Base-by-base conservation (phyloP, 768 basidiomycete species). In the Leucocoprinus sp. region DNA sequence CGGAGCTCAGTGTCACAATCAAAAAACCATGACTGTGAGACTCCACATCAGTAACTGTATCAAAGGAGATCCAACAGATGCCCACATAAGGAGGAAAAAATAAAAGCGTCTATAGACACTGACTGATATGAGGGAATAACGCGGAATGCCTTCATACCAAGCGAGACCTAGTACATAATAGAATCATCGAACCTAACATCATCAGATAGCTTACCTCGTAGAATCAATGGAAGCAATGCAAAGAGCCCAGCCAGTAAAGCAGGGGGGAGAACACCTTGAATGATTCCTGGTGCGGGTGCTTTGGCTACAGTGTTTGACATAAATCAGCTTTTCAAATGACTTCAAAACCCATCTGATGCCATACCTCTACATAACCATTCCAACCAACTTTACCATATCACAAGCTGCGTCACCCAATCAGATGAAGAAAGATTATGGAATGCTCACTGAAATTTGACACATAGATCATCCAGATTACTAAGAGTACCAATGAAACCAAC, bases 41-140 rank as follows among this genome's bases (percentile, higher is more conserved):
- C 6, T 46, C 18, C 33, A 19, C n/a, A 33, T 7, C 45, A 38
- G 9, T 8, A 12, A 28, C 7, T 15, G 18, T 40, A 15, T 29
- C 12, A 36, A 19, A 24, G 6, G 34, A 15, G 5, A 24, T 22
- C 28, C 8, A 24, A 8, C 8, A 40, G 7, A 12, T 8, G 54
- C 69, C 62, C 53, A 71, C 67, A 82, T 67, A 39, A 82, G 63
- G 21, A 83, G 67, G 62, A 84, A 83, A 48, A 82, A 53, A 58
- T 78, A 83, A 59, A 76, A 85, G n/a, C 85, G 71, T 8, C 72
- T 73, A 66, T 84, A 85, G 22, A 88, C 71, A 56, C 77, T 78
- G 48, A 83, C 65, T 36, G 82, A 80, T n/a, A 88, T 74, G 17
- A 77, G 64, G 0, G 80, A 82, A 49, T 75, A 75, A 29, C 77